A percentile compares a stretch with the other conserved stretches of the same genome.
phyloP scores from a whole-genome alignment of 1,284 basidiomycete genomes.

The Ceratobasidium sp. region DNA sequence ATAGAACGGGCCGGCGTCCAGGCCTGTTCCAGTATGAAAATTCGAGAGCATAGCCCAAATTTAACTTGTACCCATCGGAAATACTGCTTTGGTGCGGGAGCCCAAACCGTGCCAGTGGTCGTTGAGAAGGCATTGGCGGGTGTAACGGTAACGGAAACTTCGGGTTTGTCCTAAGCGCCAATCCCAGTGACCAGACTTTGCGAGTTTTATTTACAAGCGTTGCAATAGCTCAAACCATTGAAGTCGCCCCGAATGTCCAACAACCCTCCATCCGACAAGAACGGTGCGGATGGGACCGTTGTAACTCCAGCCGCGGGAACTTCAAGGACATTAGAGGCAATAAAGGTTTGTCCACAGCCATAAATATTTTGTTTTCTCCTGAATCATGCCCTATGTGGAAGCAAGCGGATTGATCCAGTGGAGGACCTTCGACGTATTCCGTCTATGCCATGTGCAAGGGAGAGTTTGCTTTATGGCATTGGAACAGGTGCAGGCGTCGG shows the following conservation, averaged over 20 bases:
- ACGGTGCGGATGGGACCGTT: constrained; percentile 16
- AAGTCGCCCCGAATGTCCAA: constrained; percentile 2
- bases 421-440: constrained; percentile 64
- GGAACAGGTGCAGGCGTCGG: constrained; percentile 67
- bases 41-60: background rate
- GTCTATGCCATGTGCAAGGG: constrained; percentile 73
- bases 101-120: background rate
- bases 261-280: background rate
- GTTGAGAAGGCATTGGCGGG: background rate
- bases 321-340: constrained; percentile 30
- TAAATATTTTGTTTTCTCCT: background rate
- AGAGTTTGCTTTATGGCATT: constrained; percentile 66
- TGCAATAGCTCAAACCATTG: background rate
- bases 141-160: constrained; percentile 30
- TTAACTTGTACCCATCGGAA: background rate
- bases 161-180: background rate
- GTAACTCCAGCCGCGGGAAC: constrained; percentile 35
- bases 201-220: background rate
- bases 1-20: constrained; percentile 2
- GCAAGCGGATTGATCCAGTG: constrained; percentile 63
- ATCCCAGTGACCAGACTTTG: background rate
- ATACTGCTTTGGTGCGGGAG: too few relatives aligned
- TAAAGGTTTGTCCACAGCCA: constrained; percentile 15
- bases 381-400: constrained; percentile 51
- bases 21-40: background rate